Conservation (phyloP, 495 filamentous ascomycete species). For the Extremus antarcticus region DNA sequence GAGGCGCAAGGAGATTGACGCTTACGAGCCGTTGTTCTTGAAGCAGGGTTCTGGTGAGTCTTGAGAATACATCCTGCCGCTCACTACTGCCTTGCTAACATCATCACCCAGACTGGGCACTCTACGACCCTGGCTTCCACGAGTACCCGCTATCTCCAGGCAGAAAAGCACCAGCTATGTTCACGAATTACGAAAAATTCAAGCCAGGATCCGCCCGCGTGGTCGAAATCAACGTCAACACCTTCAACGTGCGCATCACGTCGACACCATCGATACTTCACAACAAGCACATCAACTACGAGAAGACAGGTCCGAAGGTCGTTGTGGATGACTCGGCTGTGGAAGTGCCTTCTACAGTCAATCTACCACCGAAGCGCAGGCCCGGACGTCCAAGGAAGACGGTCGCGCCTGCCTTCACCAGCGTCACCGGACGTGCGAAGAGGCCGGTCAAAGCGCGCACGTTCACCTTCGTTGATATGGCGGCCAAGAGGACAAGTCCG, state of each 20-base stretch:
- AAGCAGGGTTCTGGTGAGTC: slow-evolving; percentile 3
- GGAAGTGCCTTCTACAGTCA: neutral
- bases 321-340: neutral
- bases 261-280: slow-evolving; percentile 6
- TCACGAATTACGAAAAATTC: slow-evolving; percentile 1
- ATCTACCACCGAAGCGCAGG: neutral
- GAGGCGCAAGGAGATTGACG: neutral
- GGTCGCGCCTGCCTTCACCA: neutral
- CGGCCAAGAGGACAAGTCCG: neutral
- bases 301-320: neutral
- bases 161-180: neutral
- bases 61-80: neutral
- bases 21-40: slow-evolving; percentile 7
- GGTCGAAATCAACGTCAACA: slow-evolving; percentile 5
- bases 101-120: slow-evolving; percentile 10
- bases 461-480: neutral
- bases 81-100: neutral
- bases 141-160: neutral
- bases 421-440: neutral
- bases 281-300: neutral
- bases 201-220: slow-evolving; percentile 8
- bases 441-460: neutral
- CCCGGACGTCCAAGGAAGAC: neutral
- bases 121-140: slow-evolving; percentile 12
- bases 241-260: slow-evolving; percentile 1